Base-by-base conservation (phyloP, 2,329 filamentous ascomycete species). In the Torrubiellomyces zombiae region DNA sequence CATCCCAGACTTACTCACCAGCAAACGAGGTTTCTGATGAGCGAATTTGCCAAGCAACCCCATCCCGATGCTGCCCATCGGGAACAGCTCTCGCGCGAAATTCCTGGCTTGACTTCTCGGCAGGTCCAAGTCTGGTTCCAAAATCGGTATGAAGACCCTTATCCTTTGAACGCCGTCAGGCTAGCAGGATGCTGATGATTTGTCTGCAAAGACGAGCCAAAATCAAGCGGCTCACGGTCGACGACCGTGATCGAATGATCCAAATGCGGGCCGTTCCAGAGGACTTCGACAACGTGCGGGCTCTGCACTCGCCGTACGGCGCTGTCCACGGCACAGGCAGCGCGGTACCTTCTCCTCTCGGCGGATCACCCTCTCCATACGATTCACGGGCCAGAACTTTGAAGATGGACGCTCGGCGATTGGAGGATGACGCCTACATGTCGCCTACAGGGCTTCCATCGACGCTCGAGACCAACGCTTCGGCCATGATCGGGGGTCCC, bases 41-140 rank as follows among this genome's bases (percentile, higher is more conserved):
- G 81, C 51, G 85, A 95, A 48, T 95, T 94, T 43, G 79, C 83
- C 29, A 83, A 89, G 40, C 83, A 95, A 46, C 81, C 85, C 14
- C 85, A 94, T 46, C 85, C 85, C 6, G 85, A 95, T 53, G 85
- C 85, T 20, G 79, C 80, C 23, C 83, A 93, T 48, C 67, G 85
- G 33, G 85, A 93, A 47, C 67, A 82, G 23, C 60, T 95, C 18
- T 86, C 85, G 4, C 63, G 77, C 34, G 82, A 94, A 47, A 94
- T 95, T 22, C 85, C 86, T 16, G 86, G 85, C 1, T 55, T 95
- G 24, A 93, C 80, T 40, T 81, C 85, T 18, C 71, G 85, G 32
- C 85, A 95, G 47, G 86, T 95, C 14, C 85, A 95, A 50, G 85
- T 95, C 24, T 95, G 85, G 86, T 95, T 95, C 53, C 85, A 95